Evolutionary conservation across 164 flowering plant species (phyloP).

Genomic region (Sedum album): DNA sequence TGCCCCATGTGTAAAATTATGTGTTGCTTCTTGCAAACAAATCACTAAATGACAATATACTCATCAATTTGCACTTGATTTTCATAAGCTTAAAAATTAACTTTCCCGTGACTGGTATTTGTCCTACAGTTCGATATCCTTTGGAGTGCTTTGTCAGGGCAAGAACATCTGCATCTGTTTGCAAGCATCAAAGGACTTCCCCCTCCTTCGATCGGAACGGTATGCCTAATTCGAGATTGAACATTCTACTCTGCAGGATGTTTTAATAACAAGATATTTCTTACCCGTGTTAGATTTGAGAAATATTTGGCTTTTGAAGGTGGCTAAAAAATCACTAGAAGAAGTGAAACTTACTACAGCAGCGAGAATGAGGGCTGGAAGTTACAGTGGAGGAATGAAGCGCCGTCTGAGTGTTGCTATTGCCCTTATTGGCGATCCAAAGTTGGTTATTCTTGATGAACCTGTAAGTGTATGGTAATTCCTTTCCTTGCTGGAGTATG

Average conservation of each 20-base stretch:
- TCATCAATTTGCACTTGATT: not conserved
- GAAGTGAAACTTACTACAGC: slow-evolving; percentile 68
- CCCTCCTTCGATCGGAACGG: slow-evolving; percentile 50
- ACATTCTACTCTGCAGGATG: not conserved
- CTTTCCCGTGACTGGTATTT: slow-evolving; percentile 1
- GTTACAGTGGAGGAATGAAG: slow-evolving; percentile 98
- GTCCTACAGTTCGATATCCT: slow-evolving; percentile 72
- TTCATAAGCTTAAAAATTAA: slow-evolving; percentile 9
- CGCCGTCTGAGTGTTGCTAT: slow-evolving; percentile 84
- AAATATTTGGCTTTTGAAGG: slow-evolving; percentile 28
- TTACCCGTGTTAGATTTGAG: not conserved
- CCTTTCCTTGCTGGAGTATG: not conserved
- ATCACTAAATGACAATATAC: not conserved
- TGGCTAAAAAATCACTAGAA: slow-evolving; percentile 52
- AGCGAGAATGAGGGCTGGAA: slow-evolving; percentile 72
- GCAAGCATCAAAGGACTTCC: slow-evolving; percentile 89
- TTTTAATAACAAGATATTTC: not conserved
- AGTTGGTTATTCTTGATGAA: slow-evolving; percentile 62
- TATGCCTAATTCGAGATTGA: slow-evolving; percentile 19
- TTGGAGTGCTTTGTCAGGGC: slow-evolving; percentile 81
- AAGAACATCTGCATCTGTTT: slow-evolving; percentile 86
- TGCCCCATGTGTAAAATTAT: not conserved
- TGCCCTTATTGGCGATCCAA: slow-evolving; percentile 69
- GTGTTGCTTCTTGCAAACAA: not conserved
- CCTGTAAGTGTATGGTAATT: slow-evolving; percentile 32